Evolutionary conservation across 1,284 basidiomycete genomes (phyloP), one percentile per base, ranked within the genome.

Genomic region (Neotropicomus parvogracilis): DNA sequence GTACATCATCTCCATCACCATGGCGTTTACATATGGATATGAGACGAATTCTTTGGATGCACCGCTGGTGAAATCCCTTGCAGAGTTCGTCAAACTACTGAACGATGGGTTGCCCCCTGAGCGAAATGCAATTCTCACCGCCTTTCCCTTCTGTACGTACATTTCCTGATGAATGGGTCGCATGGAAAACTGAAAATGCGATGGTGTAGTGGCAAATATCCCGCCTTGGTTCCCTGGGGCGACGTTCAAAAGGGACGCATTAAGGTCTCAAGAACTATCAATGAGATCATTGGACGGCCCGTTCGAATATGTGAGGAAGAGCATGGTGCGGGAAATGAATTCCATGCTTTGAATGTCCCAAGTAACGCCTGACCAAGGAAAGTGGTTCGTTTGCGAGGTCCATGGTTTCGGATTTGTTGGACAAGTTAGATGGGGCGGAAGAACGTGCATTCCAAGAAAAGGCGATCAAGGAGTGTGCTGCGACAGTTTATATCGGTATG

Each of bases 11-110:
- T 68, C 63, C 6, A 53, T 66, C 19, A 68, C 63, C 1, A 61
- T 67, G 60, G 44, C 52, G 1, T 53, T 57, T 40, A 67, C 64
- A 0, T 68, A 64, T 35, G 63, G 66, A 26, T 63, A 68, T 14
- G 54, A 68, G 38, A 53, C 37, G 13, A 39, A 52, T 36, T 61
- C 61, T 7, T 44, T 66, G 46, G 55, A 66, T 11, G 59, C 51
- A 11, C 63, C 61, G 2, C 47, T 67, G 14, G 63, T 68, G 35
- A 59, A 54, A 35, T 53, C 61, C 10, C 40, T 64, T 4, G 28
- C 50, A 1, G 63, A 66, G 17, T 46, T 63, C 4, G 51, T 53
- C 28, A 53, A 54, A 9, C 27, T 64, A n/a, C 33, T 64, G 21
- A 65, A 47, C 19, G 57, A 56, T 8, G 54, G 60, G 3, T 17